A percentile compares a stretch with the other conserved stretches of the same genome.
Conservation (phyloP, 2,329 filamentous ascomycete genomes). For the Xylaria arbuscula region DNA sequence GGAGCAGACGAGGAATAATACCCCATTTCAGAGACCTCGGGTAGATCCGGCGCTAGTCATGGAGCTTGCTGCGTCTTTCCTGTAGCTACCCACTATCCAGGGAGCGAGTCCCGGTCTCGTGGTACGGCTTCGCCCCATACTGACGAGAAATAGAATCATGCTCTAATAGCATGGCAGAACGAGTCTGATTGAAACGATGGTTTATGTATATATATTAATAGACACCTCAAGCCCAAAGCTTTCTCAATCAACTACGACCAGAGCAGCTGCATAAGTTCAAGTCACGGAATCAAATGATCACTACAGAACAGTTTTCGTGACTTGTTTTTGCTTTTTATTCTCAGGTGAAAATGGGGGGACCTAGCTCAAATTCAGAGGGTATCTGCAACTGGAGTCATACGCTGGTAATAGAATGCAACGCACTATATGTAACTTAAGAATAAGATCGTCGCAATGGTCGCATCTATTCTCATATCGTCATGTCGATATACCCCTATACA, state of each 20-base stretch:
- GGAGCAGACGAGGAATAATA: constrained; percentile 23
- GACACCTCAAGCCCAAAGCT: background rate
- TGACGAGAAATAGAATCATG: background rate
- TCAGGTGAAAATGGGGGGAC: background rate
- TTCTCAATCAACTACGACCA: too few species aligned
- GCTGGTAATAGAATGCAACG: background rate
- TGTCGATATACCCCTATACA: too few species aligned
- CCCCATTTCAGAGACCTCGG: constrained; percentile 4
- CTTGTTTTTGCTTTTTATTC: background rate
- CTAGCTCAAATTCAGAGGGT: background rate
- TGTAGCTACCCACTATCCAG: background rate
- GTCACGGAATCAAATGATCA: background rate
- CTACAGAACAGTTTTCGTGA: background rate
- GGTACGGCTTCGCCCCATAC: background rate
- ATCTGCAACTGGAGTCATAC: background rate
- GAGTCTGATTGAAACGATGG: background rate
- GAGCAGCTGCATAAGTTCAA: background rate
- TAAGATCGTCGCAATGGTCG: background rate
- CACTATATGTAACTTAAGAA: background rate
- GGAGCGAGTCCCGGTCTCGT: too few species aligned
- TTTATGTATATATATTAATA: constrained; percentile 1
- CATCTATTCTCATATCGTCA: background rate
- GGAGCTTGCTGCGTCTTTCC: constrained; percentile 25
- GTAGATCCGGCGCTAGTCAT: constrained; percentile 19
- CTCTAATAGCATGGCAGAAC: background rate